Percentiles rank a stretch among this genome's conserved stretches.
Conservation (phyloP, 352 stramenopile species). For the Pythium vanterpoolii region DNA sequence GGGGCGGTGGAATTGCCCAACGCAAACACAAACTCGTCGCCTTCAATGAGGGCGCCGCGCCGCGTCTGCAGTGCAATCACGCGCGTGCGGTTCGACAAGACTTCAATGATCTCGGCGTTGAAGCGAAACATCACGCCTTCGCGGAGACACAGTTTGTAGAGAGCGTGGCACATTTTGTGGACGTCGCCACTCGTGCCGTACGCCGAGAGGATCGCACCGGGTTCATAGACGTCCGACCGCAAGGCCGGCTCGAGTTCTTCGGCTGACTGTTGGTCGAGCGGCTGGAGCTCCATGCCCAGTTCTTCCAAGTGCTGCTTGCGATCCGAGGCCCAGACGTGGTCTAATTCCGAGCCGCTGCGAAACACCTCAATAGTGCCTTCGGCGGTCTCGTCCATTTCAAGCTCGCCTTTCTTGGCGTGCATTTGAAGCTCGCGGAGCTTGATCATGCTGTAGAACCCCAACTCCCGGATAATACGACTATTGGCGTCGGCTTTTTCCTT, state of each 20-base stretch:
- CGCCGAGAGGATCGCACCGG: constrained; percentile 71
- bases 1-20: constrained; percentile 73
- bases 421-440: constrained; percentile 78
- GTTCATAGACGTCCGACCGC: constrained; percentile 47
- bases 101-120: constrained; percentile 77
- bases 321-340: constrained; percentile 73
- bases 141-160: constrained; percentile 74
- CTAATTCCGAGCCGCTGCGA: constrained; percentile 40
- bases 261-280: constrained; percentile 50
- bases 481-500: constrained; percentile 68
- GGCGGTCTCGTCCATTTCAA: constrained; percentile 86
- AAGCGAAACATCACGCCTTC: constrained; percentile 89
- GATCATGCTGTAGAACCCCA: constrained; percentile 86
- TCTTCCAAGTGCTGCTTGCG: constrained; percentile 65
- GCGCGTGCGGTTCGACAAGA: constrained; percentile 69
- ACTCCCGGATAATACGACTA: constrained; percentile 73
- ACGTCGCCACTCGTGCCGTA: constrained; percentile 86
- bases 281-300: constrained; percentile 76
- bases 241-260: constrained; percentile 67
- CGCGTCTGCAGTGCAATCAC: constrained; percentile 81
- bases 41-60: constrained; percentile 81
- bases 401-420: constrained; percentile 69
- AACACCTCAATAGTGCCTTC: constrained; percentile 85
- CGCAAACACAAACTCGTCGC: constrained; percentile 83
- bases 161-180: constrained; percentile 85